Percentiles rank a stretch among this genome's conserved stretches.
Evolutionary conservation across 1,139 yeast species (phyloP).

Genomic region (Geotrichum histeridarum): DNA sequence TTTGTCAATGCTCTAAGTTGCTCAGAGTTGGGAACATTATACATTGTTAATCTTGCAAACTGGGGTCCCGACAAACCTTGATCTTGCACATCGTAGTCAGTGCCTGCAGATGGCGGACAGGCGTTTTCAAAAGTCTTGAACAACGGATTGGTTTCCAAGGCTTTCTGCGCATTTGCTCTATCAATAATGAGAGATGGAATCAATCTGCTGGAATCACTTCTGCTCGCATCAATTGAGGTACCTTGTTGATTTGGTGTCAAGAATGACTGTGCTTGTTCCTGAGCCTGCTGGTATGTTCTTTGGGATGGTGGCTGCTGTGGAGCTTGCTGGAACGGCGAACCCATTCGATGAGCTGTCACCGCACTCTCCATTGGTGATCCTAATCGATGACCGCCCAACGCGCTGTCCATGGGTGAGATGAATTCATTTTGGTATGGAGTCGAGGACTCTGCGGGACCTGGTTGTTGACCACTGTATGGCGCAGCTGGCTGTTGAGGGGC

Average conservation of each 20-base stretch:
- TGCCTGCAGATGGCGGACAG: slow-evolving; percentile 80
- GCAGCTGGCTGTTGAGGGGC: neutral
- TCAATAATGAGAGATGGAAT: slow-evolving; percentile 52
- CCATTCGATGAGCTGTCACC: neutral
- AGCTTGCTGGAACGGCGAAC: slow-evolving; percentile 9
- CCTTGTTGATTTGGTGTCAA: neutral
- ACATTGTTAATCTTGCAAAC: slow-evolving; percentile 73
- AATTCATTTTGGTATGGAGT: neutral
- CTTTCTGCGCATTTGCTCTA: slow-evolving; percentile 51
- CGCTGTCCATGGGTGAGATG: neutral
- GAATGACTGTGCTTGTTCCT: neutral
- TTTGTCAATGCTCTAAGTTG: slow-evolving; percentile 63
- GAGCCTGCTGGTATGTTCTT: neutral
- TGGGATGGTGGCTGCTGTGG: slow-evolving; percentile 12
- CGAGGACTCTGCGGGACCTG: neutral
- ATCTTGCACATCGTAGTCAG: slow-evolving; percentile 64
- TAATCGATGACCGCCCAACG: neutral
- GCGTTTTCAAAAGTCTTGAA: slow-evolving; percentile 71
- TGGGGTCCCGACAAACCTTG: slow-evolving; percentile 84
- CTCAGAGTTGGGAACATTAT: slow-evolving; percentile 78
- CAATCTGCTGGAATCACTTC: slow-evolving; percentile 19
- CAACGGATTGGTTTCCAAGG: slow-evolving; percentile 41
- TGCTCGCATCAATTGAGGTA: neutral
- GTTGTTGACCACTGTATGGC: neutral
- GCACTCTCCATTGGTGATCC: slow-evolving; percentile 10